Percentiles rank a stretch among this genome's conserved stretches.
These are phyloP conservation scores for Breynia disticha DNA, from an alignment of 441 rosid genomes.

Conservation along the genomic window DNA sequence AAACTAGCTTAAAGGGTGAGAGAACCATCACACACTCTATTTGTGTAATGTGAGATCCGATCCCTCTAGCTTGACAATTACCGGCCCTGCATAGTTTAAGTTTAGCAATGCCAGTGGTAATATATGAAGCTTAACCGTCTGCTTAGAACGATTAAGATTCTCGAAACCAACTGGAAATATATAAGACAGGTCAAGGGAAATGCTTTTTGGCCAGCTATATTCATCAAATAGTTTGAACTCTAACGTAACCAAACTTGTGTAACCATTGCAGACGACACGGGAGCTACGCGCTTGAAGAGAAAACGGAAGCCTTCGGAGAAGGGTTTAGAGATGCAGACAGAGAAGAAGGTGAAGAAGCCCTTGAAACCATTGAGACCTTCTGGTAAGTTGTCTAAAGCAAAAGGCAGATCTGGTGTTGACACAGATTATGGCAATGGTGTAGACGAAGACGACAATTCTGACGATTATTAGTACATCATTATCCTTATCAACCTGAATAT, in stretches of 20 bases:
- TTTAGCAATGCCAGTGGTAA: neutral
- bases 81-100: too few relatives aligned
- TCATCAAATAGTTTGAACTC: too few relatives aligned
- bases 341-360: slow-evolving; percentile 84
- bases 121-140: neutral
- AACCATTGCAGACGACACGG: slow-evolving; percentile 52
- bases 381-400: slow-evolving; percentile 47
- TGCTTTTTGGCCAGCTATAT: too few relatives aligned
- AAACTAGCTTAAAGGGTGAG: too few relatives aligned
- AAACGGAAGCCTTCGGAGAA: slow-evolving; percentile 91
- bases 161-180: too few relatives aligned
- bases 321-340: slow-evolving; percentile 92
- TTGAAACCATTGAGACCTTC: slow-evolving; percentile 42
- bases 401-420: slow-evolving; percentile 45
- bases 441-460: slow-evolving; percentile 42
- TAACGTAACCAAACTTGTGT: slow-evolving; percentile 5
- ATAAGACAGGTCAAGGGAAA: too few relatives aligned
- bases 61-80: too few relatives aligned
- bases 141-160: too few relatives aligned
- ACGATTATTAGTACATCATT: slow-evolving; percentile 19
- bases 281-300: slow-evolving; percentile 62
- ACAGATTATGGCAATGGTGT: slow-evolving; percentile 40
- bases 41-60: too few relatives aligned
- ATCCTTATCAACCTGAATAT: neutral
- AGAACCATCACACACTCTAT: too few relatives aligned